phyloP scores from a whole-genome alignment of 768 basidiomycete genomes.

The Butyriboletus loyo region DNA sequence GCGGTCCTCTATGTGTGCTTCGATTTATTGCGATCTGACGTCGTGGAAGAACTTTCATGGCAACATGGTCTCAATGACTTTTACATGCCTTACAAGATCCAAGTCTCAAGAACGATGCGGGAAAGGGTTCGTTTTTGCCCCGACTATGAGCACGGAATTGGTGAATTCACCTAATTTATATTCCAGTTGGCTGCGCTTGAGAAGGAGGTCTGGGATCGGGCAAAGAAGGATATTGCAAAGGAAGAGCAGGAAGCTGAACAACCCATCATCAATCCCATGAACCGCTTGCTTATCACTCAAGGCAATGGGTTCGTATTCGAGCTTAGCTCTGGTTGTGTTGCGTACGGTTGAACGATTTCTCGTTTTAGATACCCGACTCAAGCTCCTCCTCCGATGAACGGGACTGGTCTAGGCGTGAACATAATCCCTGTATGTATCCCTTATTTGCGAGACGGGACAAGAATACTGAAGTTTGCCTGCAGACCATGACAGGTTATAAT shows the following conservation, averaged over 20 bases:
- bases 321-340: not conserved
- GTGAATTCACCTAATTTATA: conserved; percentile 2
- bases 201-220: conserved; percentile 85
- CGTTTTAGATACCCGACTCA: conserved; percentile 55
- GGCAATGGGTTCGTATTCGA: conserved; percentile 51
- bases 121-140: conserved; percentile 54
- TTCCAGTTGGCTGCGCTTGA: conserved; percentile 70
- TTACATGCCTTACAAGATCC: conserved; percentile 95
- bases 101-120: conserved; percentile 75
- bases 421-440: conserved; percentile 57
- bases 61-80: conserved; percentile 95
- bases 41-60: conserved; percentile 96
- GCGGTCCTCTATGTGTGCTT: conserved; percentile 89
- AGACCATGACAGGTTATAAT: conserved; percentile 66
- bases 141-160: not conserved
- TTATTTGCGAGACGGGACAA: not conserved
- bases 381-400: conserved; percentile 60
- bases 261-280: conserved; percentile 85
- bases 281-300: conserved; percentile 66
- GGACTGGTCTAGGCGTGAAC: conserved; percentile 41
- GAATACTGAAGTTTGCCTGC: conserved; percentile 7
- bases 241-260: conserved; percentile 85
- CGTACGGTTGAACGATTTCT: conserved; percentile 2
- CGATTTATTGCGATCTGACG: conserved; percentile 89
- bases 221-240: conserved; percentile 84